Conservation (phyloP, 2,329 filamentous ascomycete species). For the Trichoderma arundinaceum region DNA sequence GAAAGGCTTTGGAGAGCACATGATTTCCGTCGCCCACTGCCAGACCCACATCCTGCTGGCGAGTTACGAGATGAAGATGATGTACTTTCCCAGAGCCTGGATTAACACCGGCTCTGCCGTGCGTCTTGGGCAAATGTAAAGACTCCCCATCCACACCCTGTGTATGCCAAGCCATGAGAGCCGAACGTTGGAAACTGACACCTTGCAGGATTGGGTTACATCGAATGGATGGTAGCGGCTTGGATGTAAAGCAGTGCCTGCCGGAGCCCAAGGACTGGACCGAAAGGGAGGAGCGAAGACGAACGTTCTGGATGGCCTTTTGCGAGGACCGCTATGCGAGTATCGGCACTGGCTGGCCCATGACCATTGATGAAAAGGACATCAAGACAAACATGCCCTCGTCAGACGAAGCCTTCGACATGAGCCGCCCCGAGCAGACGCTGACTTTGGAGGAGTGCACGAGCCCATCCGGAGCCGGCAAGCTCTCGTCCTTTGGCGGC, state of each 20-base stretch:
- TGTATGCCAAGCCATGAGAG: neutral
- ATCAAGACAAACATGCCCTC: conserved; percentile 84
- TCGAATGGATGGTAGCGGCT: conserved; percentile 76
- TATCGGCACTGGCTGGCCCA: conserved; percentile 96
- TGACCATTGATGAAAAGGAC: conserved; percentile 90
- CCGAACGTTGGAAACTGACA: conserved; percentile 14
- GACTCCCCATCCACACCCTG: conserved; percentile 36
- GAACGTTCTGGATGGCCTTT: conserved; percentile 96
- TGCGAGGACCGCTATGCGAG: conserved; percentile 90
- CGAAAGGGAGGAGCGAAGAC: conserved; percentile 85
- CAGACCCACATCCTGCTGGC: conserved; percentile 83
- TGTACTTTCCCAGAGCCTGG: conserved; percentile 97
- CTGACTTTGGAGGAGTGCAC: conserved; percentile 73
- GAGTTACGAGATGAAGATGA: conserved; percentile 93
- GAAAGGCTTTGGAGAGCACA: conserved; percentile 87
- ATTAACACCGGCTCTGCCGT: conserved; percentile 83
- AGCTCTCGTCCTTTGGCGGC: conserved; percentile 77
- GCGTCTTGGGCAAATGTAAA: conserved; percentile 81
- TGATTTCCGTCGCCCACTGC: conserved; percentile 83
- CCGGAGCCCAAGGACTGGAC: conserved; percentile 90
- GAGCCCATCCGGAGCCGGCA: conserved; percentile 71
- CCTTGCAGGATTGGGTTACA: conserved; percentile 82
- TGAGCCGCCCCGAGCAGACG: conserved; percentile 75
- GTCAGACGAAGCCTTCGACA: conserved; percentile 83
- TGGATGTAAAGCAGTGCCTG: conserved; percentile 93